Evolutionary conservation across 202 grass and related monocot species (phyloP).

Genomic region (Schoenoplectus tabernaemontani): DNA sequence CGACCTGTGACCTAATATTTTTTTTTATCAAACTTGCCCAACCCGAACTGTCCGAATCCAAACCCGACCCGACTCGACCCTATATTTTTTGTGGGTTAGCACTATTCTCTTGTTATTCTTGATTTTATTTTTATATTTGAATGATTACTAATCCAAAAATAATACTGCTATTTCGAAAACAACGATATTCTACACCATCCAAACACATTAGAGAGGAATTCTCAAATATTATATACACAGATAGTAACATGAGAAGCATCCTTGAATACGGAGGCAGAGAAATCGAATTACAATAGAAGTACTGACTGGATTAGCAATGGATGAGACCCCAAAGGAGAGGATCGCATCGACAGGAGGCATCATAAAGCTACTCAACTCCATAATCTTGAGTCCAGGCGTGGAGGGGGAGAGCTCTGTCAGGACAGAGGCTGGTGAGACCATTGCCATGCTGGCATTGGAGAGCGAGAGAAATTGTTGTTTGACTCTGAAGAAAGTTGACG

Average conservation of each 20-base stretch:
- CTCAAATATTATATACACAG: constrained; percentile 25
- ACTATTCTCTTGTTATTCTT: too few species aligned
- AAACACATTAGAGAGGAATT: constrained; percentile 24
- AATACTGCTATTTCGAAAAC: too few species aligned
- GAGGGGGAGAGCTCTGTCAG: background rate
- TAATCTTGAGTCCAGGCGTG: constrained; percentile 12
- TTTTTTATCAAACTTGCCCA: too few species aligned
- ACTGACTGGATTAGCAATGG: constrained; percentile 26
- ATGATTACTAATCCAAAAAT: too few species aligned
- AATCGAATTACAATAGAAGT: constrained; percentile 26
- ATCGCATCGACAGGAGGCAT: constrained; percentile 30
- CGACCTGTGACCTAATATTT: too few species aligned
- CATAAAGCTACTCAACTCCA: constrained; percentile 18
- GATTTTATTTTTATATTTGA: too few species aligned
- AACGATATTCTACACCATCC: too few species aligned
- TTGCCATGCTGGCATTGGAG: constrained; percentile 26
- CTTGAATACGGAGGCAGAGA: constrained; percentile 24
- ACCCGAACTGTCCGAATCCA: too few species aligned
- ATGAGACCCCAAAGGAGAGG: constrained; percentile 22
- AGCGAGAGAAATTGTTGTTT: constrained; percentile 13
- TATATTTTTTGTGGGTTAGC: too few species aligned
- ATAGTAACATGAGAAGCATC: constrained; percentile 29
- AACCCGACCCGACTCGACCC: too few species aligned
- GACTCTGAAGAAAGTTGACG: constrained; percentile 8
- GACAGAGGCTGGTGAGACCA: constrained; percentile 24